Evolutionary conservation across 192 early-diverging fungal genomes (phyloP).

Genomic region (Kappamyces sp.): DNA sequence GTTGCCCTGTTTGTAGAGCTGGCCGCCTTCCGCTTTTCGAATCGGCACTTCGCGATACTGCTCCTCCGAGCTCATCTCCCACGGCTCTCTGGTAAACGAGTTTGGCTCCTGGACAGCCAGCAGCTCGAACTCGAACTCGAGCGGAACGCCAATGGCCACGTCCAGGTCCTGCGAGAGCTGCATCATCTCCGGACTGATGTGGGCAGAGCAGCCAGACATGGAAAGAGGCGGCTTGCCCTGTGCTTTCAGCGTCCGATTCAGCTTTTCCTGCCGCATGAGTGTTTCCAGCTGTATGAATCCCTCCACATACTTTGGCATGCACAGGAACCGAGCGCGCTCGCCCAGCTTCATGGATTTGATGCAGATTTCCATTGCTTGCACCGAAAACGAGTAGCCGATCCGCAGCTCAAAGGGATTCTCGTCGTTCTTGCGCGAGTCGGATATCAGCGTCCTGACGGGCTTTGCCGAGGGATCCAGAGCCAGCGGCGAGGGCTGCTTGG

Average conservation of each 20-base stretch:
- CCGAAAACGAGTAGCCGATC: constrained; percentile 45
- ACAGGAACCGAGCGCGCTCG: constrained; percentile 41
- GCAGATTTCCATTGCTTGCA: constrained; percentile 38
- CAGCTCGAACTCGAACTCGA: constrained; percentile 50
- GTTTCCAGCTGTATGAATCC: constrained; percentile 48
- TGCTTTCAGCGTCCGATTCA: constrained; percentile 24
- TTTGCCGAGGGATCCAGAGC: constrained; percentile 11
- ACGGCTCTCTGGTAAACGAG: constrained; percentile 34
- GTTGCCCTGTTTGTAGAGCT: constrained; percentile 31
- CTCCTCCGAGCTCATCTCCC: constrained; percentile 46
- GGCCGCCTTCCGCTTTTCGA: constrained; percentile 34
- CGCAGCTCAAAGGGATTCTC: constrained; percentile 44
- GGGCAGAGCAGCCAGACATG: constrained; percentile 38
- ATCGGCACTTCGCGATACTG: constrained; percentile 39
- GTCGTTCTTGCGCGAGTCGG: constrained; percentile 30
- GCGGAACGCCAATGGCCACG: constrained; percentile 24
- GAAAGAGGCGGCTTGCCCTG: constrained; percentile 34
- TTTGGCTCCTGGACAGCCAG: constrained; percentile 37
- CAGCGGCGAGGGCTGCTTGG: neutral
- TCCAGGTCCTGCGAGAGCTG: constrained; percentile 30
- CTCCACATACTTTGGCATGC: constrained; percentile 38
- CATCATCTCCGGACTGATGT: constrained; percentile 21
- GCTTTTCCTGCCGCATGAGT: constrained; percentile 39
- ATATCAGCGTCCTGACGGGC: constrained; percentile 31
- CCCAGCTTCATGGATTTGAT: constrained; percentile 45